A percentile compares a stretch with the other conserved stretches of the same genome.
Conservation (phyloP, 805 yeast genomes). For the Candida ovalis region DNA sequence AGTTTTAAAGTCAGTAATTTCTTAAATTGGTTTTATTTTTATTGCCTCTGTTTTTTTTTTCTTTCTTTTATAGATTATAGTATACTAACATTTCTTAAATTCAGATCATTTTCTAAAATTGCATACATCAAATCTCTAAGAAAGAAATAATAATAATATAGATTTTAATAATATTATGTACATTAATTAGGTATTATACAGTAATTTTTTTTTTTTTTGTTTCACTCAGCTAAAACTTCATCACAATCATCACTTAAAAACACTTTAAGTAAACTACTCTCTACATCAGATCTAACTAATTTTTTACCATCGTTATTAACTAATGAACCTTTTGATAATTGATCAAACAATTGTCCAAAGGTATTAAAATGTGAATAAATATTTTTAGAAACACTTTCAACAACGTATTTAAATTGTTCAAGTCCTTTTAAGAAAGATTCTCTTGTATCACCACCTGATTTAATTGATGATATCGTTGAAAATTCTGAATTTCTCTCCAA, state of each 20-base stretch:
- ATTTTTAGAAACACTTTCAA: slow-evolving; percentile 45
- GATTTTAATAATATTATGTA: background rate
- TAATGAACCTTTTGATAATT: slow-evolving; percentile 3
- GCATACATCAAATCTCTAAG: slow-evolving; percentile 28
- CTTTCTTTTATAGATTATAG: background rate
- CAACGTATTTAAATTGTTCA: slow-evolving; percentile 55
- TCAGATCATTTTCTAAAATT: slow-evolving; percentile 34
- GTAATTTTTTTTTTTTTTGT: background rate
- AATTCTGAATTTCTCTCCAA: slow-evolving; percentile 49
- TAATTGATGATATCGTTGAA: slow-evolving; percentile 51
- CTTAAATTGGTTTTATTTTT: no score
- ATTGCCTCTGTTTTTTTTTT: no score
- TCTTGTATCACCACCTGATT: slow-evolving; percentile 47
- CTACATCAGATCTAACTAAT: slow-evolving; percentile 43
- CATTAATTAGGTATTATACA: background rate
- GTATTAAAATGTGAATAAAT: slow-evolving; percentile 30
- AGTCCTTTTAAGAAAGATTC: slow-evolving; percentile 48
- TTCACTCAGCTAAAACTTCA: slow-evolving; percentile 29
- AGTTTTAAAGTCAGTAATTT: slow-evolving; percentile 41
- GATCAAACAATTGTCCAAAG: slow-evolving; percentile 36
- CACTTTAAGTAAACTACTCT: slow-evolving; percentile 42
- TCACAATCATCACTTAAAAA: slow-evolving; percentile 50
- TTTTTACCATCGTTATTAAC: slow-evolving; percentile 6
- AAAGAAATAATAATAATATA: slow-evolving; percentile 8
- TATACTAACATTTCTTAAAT: slow-evolving; percentile 4